Conservation (phyloP, 2,329 filamentous ascomycete genomes). For the Apiospora pterosperma region DNA sequence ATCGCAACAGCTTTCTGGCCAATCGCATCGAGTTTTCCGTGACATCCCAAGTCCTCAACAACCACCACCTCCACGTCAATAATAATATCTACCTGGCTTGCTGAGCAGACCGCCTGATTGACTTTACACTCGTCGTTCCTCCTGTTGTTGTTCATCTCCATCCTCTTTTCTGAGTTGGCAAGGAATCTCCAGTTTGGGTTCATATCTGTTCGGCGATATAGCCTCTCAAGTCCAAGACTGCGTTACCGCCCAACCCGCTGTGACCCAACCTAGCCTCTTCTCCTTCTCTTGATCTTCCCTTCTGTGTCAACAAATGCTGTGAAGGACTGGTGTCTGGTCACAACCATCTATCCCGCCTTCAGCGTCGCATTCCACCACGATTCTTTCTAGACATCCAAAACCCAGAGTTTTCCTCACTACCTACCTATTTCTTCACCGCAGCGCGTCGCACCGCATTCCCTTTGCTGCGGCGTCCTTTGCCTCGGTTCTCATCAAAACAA, state of each 20-base stretch:
- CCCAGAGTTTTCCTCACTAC: neutral
- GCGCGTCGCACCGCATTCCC: neutral
- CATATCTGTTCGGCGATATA: neutral
- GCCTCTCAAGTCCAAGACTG: neutral
- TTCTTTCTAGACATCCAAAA: neutral
- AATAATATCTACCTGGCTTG: neutral
- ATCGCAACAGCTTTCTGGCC: neutral
- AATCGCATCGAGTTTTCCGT: neutral
- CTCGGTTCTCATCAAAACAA: neutral
- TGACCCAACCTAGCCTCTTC: neutral
- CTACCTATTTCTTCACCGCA: neutral
- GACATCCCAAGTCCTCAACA: conserved; percentile 1
- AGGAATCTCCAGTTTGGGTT: conserved; percentile 1
- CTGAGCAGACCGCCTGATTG: neutral
- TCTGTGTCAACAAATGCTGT: neutral
- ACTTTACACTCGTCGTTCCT: neutral
- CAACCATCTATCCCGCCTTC: neutral
- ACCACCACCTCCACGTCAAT: neutral
- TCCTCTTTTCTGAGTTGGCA: neutral
- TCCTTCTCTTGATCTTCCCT: neutral
- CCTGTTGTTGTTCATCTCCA: neutral
- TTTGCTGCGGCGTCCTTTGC: neutral
- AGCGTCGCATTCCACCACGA: neutral
- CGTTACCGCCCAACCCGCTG: conserved; percentile 2
- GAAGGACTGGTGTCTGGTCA: neutral